Evolutionary conservation across 2,329 filamentous ascomycete species (phyloP), one percentile per base, ranked within the genome.

Genomic region (Colletotrichum eremochloae): DNA sequence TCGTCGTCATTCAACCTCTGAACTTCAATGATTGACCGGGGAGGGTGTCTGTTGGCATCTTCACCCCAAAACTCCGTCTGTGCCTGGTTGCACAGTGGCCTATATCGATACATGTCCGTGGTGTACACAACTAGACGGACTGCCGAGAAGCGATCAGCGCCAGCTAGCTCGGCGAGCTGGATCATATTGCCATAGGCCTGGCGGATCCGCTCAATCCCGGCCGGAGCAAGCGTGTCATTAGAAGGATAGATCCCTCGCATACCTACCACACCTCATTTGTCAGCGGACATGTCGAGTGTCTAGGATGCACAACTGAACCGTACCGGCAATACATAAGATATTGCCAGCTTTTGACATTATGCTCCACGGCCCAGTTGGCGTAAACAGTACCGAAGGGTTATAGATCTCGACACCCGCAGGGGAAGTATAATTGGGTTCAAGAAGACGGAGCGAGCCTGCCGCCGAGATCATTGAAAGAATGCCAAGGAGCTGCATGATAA

Each of bases 51-150:
- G 29, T 74, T 78, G 3, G 75, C 52, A 40, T 79, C 76, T 6
- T 77, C 70, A 3, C 77, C 77, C 80, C 78, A 81, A 1, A 81
- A 60, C 67, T 81, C 78, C 7, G 77, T 62, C 57, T 81, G 79
- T 5, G 76, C 77, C 48, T 78, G 74, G 57, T 81, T 81, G 53
- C 76, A 77, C 72, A 81, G 65, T 20, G 79, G 80, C 31, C 80
- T 71, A 50, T 79, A 81, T 4, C 77, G 74, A 63, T 77, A 79
- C 79, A 82, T 80, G 52, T 81, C 80, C 1, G 78, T 80, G 5
- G 77, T 76, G 63, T 80, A 80, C 15, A 81, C 79, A 1, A 79
- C 76, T 1, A 80, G 55, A 4, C 76, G 74, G 5, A 74, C 66
- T 52, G 75, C 74, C 20, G 74, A 73, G 6, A 60, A 72, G 15